Evolutionary conservation across 2,329 filamentous ascomycete species (phyloP).

Genomic region (Aspergillus ochraceoroseus): DNA sequence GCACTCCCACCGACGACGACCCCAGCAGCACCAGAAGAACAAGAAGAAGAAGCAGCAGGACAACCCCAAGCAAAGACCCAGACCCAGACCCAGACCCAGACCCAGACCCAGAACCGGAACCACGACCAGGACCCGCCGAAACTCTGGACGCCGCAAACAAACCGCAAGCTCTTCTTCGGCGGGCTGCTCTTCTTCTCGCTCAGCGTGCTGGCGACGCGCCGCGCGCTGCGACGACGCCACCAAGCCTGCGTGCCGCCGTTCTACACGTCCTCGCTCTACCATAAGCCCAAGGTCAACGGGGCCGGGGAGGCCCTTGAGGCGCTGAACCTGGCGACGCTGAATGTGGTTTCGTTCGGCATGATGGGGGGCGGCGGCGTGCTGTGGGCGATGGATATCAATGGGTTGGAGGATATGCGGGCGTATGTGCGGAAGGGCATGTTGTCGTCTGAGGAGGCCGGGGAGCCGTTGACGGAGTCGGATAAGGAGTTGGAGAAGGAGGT

Average conservation of each 20-base stretch:
- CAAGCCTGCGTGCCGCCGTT: slow-evolving; percentile 62
- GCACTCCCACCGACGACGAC: slow-evolving; percentile 1
- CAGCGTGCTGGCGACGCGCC: slow-evolving; percentile 65
- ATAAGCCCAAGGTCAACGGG: slow-evolving; percentile 52
- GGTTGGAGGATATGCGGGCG: slow-evolving; percentile 59
- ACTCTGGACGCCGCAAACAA: slow-evolving; percentile 23
- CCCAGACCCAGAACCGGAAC: slow-evolving; percentile 6
- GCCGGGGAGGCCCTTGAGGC: slow-evolving; percentile 74
- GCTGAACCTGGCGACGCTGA: slow-evolving; percentile 78
- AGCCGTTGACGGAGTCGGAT: slow-evolving; percentile 33
- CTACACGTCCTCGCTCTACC: slow-evolving; percentile 53
- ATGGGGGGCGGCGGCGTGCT: slow-evolving; percentile 67
- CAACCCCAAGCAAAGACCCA: slow-evolving; percentile 10
- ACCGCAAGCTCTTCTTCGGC: slow-evolving; percentile 59
- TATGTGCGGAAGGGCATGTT: slow-evolving; percentile 56
- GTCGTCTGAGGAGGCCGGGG: slow-evolving; percentile 38
- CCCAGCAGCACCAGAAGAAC: slow-evolving; percentile 11
- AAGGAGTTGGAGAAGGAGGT: slow-evolving; percentile 51
- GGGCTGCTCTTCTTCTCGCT: slow-evolving; percentile 71
- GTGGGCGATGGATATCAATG: slow-evolving; percentile 72
- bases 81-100: slow-evolving; percentile 13
- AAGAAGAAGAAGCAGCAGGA: slow-evolving; percentile 8
- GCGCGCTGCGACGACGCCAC: slow-evolving; percentile 62
- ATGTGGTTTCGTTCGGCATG: slow-evolving; percentile 70
- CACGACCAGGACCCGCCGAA: slow-evolving; percentile 12